A percentile compares a stretch with the other conserved stretches of the same genome.
These are phyloP conservation scores for Athelia sp. DNA, from an alignment of 1,284 basidiomycete genomes.

Conservation along the genomic window DNA sequence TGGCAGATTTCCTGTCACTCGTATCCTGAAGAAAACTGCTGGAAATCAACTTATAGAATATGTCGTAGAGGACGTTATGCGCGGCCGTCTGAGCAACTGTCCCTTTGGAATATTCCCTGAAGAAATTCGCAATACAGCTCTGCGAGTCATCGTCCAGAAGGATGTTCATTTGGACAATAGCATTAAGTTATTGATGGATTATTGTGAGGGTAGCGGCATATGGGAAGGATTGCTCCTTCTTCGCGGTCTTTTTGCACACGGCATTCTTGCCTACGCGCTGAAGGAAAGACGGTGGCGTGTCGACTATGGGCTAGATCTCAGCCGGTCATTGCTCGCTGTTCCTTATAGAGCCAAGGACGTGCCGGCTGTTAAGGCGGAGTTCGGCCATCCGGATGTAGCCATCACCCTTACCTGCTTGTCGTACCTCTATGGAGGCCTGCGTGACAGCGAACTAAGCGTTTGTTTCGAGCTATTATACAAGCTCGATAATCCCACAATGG, in stretches of 20 bases:
- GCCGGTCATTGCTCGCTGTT: conserved; percentile 23
- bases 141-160: not conserved
- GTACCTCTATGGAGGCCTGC: conserved; percentile 49
- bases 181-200: not conserved
- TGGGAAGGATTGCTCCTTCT: conserved; percentile 6
- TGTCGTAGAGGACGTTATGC: conserved; percentile 15
- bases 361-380: conserved; percentile 45
- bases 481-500: conserved; percentile 37
- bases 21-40: not conserved
- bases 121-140: conserved; percentile 6
- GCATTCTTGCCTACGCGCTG: conserved; percentile 20
- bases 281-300: conserved; percentile 25
- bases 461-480: conserved; percentile 37
- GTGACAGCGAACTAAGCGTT: conserved; percentile 29
- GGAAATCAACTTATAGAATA: not conserved
- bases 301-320: conserved; percentile 23
- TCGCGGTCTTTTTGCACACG: conserved; percentile 20
- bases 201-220: not conserved
- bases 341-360: conserved; percentile 35
- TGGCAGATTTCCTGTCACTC: not conserved
- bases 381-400: conserved; percentile 50
- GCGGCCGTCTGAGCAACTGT: conserved; percentile 16
- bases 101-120: conserved; percentile 14
- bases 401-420: conserved; percentile 44
- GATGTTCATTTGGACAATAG: not conserved